Base-by-base conservation (phyloP, 2,329 filamentous ascomycete species). In the Beauveria australis region DNA sequence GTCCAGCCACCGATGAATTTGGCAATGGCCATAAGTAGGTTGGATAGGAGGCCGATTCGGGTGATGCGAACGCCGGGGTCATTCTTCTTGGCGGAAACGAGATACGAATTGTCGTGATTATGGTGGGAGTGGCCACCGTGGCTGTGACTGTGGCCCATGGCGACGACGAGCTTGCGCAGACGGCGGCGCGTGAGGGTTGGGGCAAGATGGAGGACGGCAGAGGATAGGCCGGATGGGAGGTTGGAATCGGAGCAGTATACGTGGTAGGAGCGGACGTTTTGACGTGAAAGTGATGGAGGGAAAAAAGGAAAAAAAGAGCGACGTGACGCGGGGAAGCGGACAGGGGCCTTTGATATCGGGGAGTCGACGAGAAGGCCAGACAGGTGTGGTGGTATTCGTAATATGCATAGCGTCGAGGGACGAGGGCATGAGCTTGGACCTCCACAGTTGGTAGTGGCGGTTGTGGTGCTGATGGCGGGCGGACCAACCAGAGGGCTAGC, bases 1-100 rank as follows among this genome's bases (percentile, higher is more conserved):
- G 88, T 79, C 77, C 94, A 96, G 67, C 94, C 94, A 62, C 94
- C 94, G 30, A 92, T 79, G 47, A 93, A 94, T 74, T 99, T 99
- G 66, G 86, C 89, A 67, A 97, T 80, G 54, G 93, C 94, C 92
- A 99, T 97, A 70, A 87, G 87, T 58, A 97, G 79, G 73, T 99
- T 99, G 67, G 92, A 91, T 68, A 97, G 67, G 48, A 78, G 73
- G 47, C 80, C 81, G 65, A 86, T 81, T 0, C 83, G 83, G 24
- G 79, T 82, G 62, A 89, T 80, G 46, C 82, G 69, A 60, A 89
- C 87, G 0, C 85, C 84, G 55, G 88, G 89, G 66, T 83, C 84
- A 70, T 84, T 87, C 73, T 89, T 86, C 64, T 91, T 89, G 65
- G 91, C 82, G 57, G 94, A 99, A 70, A 97, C 97, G 68, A 92